Evolutionary conservation across 768 basidiomycete genomes (phyloP).

Genomic region (Pholiota molesta): DNA sequence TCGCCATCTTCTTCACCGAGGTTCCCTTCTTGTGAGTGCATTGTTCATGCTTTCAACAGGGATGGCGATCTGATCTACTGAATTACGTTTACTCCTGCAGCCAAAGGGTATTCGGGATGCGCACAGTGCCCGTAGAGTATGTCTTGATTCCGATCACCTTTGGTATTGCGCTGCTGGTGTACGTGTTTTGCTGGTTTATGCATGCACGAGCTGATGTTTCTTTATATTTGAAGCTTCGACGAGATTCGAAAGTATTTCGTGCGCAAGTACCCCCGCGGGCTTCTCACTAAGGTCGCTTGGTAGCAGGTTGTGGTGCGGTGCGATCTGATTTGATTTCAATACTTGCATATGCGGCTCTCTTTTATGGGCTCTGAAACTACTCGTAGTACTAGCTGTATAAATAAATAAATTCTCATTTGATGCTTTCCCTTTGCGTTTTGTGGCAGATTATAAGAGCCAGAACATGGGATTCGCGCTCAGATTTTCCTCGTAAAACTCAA

Average conservation of each 20-base stretch:
- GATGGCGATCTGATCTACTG: not conserved
- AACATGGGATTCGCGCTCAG: too few species aligned
- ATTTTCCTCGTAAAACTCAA: too few species aligned
- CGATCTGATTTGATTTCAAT: not conserved
- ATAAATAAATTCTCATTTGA: too few species aligned
- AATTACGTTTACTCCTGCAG: constrained; percentile 10
- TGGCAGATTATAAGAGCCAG: too few species aligned
- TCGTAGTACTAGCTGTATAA: too few species aligned
- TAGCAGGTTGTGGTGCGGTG: constrained; percentile 9
- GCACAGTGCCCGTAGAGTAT: constrained; percentile 43
- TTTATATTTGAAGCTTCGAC: constrained; percentile 24
- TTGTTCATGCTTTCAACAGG: not conserved
- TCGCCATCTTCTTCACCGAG: constrained; percentile 47
- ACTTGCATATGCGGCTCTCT: not conserved
- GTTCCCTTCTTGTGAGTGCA: constrained; percentile 39
- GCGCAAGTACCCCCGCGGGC: constrained; percentile 24
- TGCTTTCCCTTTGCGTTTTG: too few species aligned
- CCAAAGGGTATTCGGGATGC: constrained; percentile 54
- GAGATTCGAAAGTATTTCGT: constrained; percentile 28
- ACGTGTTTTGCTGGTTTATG: constrained; percentile 1
- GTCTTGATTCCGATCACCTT: constrained; percentile 58
- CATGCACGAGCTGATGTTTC: not conserved
- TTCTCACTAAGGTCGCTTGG: constrained; percentile 27
- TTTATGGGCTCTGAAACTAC: too few species aligned
- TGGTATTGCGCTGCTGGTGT: constrained; percentile 29